Base-by-base conservation (phyloP, 208 protist genomes). In the Leishmania tarentolae region DNA sequence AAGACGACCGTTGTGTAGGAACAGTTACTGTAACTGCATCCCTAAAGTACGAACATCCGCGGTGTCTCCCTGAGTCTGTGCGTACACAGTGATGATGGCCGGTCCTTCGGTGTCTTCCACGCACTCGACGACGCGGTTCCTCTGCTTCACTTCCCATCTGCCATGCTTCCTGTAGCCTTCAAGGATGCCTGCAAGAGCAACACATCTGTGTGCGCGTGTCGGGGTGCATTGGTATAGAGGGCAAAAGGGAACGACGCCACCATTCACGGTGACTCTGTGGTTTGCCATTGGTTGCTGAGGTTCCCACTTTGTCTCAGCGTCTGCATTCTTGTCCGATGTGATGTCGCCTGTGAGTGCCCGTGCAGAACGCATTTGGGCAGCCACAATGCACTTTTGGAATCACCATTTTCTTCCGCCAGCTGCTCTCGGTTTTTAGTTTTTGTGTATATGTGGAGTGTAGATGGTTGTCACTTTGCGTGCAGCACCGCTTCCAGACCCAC, bases 1-100 rank as follows among this genome's bases (percentile, higher is more conserved):
- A 85, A 83, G 66, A 93, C 88, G 9, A 87, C 84, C 74, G 92
- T 95, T 42, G 87, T 95, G 59, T 94, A 56, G 50, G 68, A 50
- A 17, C 68, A 44, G 2, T 17, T 44, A 70, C 37, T 3, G 37
- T 9, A 19, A 40, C 37, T 28, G 37, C n/a, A 15, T 37, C 24
- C 17, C 13, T 44, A 15, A 44, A 72, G 68, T 11, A 6, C 7
- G 42, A 31, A 42, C n/a, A 53, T 17, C 44, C 40, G 31, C 47
- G n/a, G n/a, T 28, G 1, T 59, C 47, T 75, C 47, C 17, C 19
- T 11, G 65, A 44, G 42, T 50, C 24, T 8, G 15, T 52, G 19
- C 17, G 24, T 52, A 19, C 5, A 7, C 21, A 50, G 42, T 72
- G 40, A 2, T 72, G 40, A 42, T 50, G 7, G n/a, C 59, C 1